Conservation (phyloP, 352 stramenopile species). For the Phytophthora sp. region DNA sequence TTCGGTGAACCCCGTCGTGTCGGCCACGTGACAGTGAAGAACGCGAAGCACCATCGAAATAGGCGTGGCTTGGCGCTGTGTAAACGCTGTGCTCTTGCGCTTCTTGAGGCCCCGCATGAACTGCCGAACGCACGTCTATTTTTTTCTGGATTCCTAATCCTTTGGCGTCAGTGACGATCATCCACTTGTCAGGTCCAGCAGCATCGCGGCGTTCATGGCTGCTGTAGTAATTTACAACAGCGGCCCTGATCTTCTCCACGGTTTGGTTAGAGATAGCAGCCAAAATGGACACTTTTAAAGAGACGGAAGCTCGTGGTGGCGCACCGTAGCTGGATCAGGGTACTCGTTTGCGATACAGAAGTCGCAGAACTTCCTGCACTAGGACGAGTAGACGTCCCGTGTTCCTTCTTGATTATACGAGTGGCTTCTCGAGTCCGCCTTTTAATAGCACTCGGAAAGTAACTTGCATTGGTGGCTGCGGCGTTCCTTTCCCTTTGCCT, state of each 20-base stretch:
- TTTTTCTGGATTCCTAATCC: neutral
- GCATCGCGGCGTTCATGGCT: neutral
- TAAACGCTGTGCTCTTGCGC: conserved; percentile 3
- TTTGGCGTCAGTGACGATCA: conserved; percentile 2
- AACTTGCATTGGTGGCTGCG: neutral
- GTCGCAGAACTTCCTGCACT: conserved; percentile 22
- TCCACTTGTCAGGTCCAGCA: conserved; percentile 14
- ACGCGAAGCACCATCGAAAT: conserved; percentile 12
- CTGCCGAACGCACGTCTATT: conserved; percentile 4
- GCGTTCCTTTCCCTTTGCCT: neutral
- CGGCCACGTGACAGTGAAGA: neutral
- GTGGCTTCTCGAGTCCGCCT: conserved; percentile 5
- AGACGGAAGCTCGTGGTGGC: conserved; percentile 12
- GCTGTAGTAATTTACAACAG: conserved; percentile 11
- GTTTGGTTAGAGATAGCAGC: conserved; percentile 5
- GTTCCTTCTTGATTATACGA: conserved; percentile 20
- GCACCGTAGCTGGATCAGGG: conserved; percentile 1
- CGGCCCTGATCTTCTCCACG: conserved; percentile 9
- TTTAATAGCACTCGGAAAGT: conserved; percentile 15
- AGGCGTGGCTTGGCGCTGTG: conserved; percentile 11
- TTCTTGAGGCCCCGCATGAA: conserved; percentile 16
- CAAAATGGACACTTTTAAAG: conserved; percentile 15
- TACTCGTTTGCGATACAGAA: conserved; percentile 19
- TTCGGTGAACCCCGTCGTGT: conserved; percentile 3
- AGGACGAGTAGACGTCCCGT: conserved; percentile 7